These are phyloP conservation scores for Neurospora sp. DNA, from an alignment of 495 filamentous ascomycete species.

Conservation along the genomic window DNA sequence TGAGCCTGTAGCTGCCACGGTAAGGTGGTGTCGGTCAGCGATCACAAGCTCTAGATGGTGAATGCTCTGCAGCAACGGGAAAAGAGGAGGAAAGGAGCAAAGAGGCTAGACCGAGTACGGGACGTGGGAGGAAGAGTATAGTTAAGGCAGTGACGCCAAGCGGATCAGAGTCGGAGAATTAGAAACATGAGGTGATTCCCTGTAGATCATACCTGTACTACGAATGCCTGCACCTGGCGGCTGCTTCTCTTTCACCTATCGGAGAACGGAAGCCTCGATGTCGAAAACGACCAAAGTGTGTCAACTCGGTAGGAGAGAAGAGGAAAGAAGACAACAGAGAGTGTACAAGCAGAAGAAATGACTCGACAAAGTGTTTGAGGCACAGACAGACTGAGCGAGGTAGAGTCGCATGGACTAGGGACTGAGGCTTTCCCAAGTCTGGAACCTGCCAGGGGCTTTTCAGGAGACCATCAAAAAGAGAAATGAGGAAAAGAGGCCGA, in stretches of 20 bases:
- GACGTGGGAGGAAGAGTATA: constrained; percentile 34
- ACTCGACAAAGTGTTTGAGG: constrained; percentile 6
- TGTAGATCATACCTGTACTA: constrained; percentile 41
- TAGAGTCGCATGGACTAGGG: not conserved
- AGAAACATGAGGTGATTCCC: constrained; percentile 34
- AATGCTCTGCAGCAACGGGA: constrained; percentile 24
- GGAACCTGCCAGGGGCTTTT: constrained; percentile 13
- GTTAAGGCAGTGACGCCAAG: constrained; percentile 31
- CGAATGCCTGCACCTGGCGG: constrained; percentile 37
- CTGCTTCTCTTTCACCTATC: constrained; percentile 8
- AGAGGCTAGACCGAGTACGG: constrained; percentile 17
- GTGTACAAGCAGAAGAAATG: constrained; percentile 10
- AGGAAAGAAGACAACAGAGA: constrained; percentile 1
- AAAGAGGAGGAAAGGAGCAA: constrained; percentile 17
- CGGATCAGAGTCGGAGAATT: constrained; percentile 17
- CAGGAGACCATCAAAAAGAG: not conserved
- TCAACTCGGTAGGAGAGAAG: not conserved
- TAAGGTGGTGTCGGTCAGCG: constrained; percentile 32
- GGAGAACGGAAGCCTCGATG: constrained; percentile 1
- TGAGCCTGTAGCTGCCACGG: constrained; percentile 34
- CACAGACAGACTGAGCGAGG: not conserved
- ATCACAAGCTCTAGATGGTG: constrained; percentile 22
- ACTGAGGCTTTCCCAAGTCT: constrained; percentile 1
- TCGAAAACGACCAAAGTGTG: not conserved
- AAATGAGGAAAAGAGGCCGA: not conserved